Percentiles rank a stretch among this genome's conserved stretches.
These are phyloP conservation scores for Gastrolobium bilobum DNA, from an alignment of 306 rosid genomes.

Conservation along the genomic window DNA sequence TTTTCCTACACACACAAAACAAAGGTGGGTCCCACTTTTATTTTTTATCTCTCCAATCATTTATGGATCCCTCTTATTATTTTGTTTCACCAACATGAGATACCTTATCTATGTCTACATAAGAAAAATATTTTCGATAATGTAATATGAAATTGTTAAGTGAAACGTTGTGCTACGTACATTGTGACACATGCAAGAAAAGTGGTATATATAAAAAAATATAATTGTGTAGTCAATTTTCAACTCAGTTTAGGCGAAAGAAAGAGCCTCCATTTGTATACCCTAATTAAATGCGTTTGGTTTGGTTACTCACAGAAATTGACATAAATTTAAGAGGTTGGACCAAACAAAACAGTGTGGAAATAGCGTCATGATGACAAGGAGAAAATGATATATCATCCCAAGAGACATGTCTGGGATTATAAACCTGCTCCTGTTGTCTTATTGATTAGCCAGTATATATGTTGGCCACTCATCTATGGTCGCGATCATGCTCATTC, in stretches of 20 bases:
- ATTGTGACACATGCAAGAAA: background rate
- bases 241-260: background rate
- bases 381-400: conserved; percentile 49
- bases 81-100: too few relatives aligned
- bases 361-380: conserved; percentile 40
- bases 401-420: conserved; percentile 56
- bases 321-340: conserved; percentile 37
- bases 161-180: background rate
- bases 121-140: too few relatives aligned
- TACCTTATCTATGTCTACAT: too few relatives aligned
- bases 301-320: background rate
- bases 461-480: conserved; percentile 43
- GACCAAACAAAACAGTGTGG: conserved; percentile 50
- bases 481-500: conserved; percentile 50
- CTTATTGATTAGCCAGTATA: conserved; percentile 55
- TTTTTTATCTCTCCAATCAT: too few relatives aligned
- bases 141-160: too few relatives aligned
- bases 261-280: background rate
- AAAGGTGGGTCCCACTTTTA: too few relatives aligned
- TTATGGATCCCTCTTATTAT: too few relatives aligned
- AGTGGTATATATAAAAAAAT: background rate
- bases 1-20: too few relatives aligned
- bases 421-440: conserved; percentile 54
- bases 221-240: conserved; percentile 32
- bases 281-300: conserved; percentile 19